Conservation (phyloP, 2,329 filamentous ascomycete species). For the Fusarium tanahbumbuense region DNA sequence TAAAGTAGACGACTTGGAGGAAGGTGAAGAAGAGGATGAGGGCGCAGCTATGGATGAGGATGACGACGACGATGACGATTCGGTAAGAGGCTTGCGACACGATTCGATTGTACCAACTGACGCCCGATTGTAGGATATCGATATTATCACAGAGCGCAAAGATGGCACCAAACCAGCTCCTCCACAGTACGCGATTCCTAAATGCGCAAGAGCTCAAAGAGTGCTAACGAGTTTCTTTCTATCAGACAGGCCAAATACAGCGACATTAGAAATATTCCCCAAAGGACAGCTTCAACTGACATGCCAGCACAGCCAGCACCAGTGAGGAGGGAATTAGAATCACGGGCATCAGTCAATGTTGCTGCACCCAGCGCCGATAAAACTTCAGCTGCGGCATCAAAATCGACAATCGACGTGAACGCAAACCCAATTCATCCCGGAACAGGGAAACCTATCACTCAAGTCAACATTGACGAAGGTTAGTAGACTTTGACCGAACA, state of each 20-base stretch:
- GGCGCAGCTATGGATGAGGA: slow-evolving; percentile 68
- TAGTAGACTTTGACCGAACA: slow-evolving; percentile 7
- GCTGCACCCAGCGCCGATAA: slow-evolving; percentile 61
- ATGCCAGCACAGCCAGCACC: slow-evolving; percentile 58
- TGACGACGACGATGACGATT: slow-evolving; percentile 60
- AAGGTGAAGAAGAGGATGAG: slow-evolving; percentile 73
- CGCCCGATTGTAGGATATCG: slow-evolving; percentile 64
- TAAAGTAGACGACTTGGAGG: slow-evolving; percentile 68
- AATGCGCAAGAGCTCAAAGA: not conserved
- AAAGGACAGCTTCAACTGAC: slow-evolving; percentile 67
- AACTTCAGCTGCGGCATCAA: slow-evolving; percentile 74
- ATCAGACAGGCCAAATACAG: slow-evolving; percentile 70
- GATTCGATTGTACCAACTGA: not conserved
- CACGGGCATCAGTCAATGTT: slow-evolving; percentile 50
- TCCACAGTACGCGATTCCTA: slow-evolving; percentile 61
- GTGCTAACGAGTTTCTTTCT: slow-evolving; percentile 14
- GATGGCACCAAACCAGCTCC: slow-evolving; percentile 71
- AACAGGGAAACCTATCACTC: slow-evolving; percentile 84
- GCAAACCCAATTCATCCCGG: slow-evolving; percentile 82
- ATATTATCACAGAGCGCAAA: slow-evolving; percentile 75
- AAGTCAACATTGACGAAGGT: slow-evolving; percentile 78
- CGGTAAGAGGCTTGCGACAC: slow-evolving; percentile 35
- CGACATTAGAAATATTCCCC: slow-evolving; percentile 73
- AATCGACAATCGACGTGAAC: slow-evolving; percentile 87
- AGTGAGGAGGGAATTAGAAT: slow-evolving; percentile 59